Conservation (phyloP, 1,139 yeast species). For the Kodamaea suecica region DNA sequence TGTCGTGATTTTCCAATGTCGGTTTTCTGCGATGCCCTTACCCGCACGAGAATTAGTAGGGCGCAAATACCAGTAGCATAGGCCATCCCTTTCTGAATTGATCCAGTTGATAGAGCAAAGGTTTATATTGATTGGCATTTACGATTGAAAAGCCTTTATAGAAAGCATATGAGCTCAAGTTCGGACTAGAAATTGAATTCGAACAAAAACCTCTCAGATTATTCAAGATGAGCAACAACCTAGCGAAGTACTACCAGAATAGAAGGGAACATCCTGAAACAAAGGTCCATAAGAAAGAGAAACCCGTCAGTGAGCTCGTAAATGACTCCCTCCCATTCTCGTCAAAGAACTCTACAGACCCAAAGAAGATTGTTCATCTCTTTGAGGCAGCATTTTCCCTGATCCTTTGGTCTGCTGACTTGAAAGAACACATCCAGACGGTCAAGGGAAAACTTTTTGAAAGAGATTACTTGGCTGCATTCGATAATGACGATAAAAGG, state of each 20-base stretch:
- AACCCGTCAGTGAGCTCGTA: conserved; percentile 8
- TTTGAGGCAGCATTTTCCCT: conserved; percentile 47
- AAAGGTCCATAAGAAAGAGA: conserved; percentile 6
- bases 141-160: no score
- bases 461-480: conserved; percentile 68
- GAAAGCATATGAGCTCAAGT: no score
- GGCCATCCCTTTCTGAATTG: no score
- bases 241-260: conserved; percentile 17
- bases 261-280: conserved; percentile 8
- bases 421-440: conserved; percentile 51
- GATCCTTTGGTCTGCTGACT: conserved; percentile 44
- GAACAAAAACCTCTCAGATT: conserved; percentile 1
- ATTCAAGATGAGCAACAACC: conserved; percentile 20
- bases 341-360: conserved; percentile 27
- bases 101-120: no score
- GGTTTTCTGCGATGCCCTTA: conserved; percentile 15
- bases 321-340: conserved; percentile 33
- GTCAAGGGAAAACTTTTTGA: conserved; percentile 71
- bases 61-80: not conserved
- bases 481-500: conserved; percentile 59
- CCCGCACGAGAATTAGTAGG: conserved; percentile 16
- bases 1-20: no score
- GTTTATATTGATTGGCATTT: no score
- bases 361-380: conserved; percentile 44
- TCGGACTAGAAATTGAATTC: conserved; percentile 3